Conservation (phyloP, 2,329 filamentous ascomycete species). For the Periconia macrospinosa region DNA sequence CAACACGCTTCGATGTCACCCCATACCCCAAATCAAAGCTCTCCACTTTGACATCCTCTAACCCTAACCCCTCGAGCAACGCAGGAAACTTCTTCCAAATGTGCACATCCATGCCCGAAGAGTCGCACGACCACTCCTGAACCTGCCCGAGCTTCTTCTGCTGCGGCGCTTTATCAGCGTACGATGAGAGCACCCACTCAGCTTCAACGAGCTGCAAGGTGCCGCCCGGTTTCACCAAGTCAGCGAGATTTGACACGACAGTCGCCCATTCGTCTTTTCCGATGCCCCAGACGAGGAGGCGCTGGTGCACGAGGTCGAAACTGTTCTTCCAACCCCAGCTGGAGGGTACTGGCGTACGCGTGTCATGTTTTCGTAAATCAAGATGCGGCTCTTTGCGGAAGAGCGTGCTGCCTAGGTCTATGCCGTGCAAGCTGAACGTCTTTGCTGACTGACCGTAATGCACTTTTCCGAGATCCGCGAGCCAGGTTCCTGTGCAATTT, state of each 20-base stretch:
- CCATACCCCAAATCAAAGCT: not conserved
- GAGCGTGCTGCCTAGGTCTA: not conserved
- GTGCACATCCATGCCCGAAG: conserved; percentile 1
- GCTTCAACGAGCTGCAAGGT: conserved; percentile 1
- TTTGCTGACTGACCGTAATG: not conserved
- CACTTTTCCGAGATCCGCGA: not conserved
- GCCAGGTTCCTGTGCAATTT: not conserved
- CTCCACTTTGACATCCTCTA: not conserved
- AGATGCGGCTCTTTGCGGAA: not conserved
- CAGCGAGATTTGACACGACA: not conserved
- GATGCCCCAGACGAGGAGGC: conserved; percentile 1
- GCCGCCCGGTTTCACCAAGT: conserved; percentile 2
- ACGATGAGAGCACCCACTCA: conserved; percentile 1
- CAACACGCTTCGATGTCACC: not conserved
- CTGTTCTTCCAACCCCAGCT: not conserved
- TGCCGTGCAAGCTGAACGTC: not conserved
- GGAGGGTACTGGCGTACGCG: not conserved
- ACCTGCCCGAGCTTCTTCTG: not conserved
- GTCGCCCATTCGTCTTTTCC: not conserved
- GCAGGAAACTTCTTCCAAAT: conserved; percentile 1
- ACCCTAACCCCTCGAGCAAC: conserved; percentile 1
- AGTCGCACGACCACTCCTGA: not conserved
- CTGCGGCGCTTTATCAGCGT: not conserved
- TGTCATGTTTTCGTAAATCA: not conserved
- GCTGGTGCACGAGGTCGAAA: not conserved